A percentile compares a stretch with the other conserved stretches of the same genome.
Evolutionary conservation across 1,284 basidiomycete genomes (phyloP).

Genomic region (Schizophyllum commune): DNA sequence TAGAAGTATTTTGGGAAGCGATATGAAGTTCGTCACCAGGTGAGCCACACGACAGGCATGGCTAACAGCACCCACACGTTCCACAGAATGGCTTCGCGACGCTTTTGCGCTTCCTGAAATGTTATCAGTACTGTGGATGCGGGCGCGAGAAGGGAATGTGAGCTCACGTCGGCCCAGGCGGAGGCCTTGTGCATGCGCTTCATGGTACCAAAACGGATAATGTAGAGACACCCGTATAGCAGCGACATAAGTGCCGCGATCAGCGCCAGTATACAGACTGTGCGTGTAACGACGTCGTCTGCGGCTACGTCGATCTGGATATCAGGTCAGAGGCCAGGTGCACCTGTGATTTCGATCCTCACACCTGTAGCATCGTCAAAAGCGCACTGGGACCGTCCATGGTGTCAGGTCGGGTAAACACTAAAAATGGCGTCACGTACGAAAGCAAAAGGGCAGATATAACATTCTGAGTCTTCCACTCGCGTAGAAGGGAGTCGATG

Average conservation of each 20-base stretch:
- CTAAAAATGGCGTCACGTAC: slow-evolving; percentile 16
- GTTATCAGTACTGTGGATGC: background rate
- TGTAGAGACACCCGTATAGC: slow-evolving; percentile 55
- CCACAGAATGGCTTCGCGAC: slow-evolving; percentile 50
- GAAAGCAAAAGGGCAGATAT: slow-evolving; percentile 32
- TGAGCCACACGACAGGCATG: slow-evolving; percentile 29
- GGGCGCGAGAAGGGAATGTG: background rate
- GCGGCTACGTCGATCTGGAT: slow-evolving; percentile 45
- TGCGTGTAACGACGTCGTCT: slow-evolving; percentile 46
- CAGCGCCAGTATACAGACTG: slow-evolving; percentile 48
- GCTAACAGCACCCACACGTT: slow-evolving; percentile 70
- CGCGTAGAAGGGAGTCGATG: slow-evolving; percentile 32
- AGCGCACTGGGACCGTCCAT: slow-evolving; percentile 34
- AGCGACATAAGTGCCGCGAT: slow-evolving; percentile 55
- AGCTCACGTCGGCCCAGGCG: slow-evolving; percentile 51
- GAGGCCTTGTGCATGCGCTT: slow-evolving; percentile 53
- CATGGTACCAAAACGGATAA: slow-evolving; percentile 57
- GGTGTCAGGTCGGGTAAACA: slow-evolving; percentile 37
- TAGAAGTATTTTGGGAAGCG: background rate
- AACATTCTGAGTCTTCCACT: slow-evolving; percentile 39
- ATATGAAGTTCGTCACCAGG: slow-evolving; percentile 20
- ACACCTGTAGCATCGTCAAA: slow-evolving; percentile 25
- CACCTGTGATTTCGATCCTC: background rate
- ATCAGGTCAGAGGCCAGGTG: slow-evolving; percentile 10
- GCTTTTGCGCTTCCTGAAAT: slow-evolving; percentile 46